Base-by-base conservation (phyloP, 2,329 filamentous ascomycete species). In the Penicillium sp. region DNA sequence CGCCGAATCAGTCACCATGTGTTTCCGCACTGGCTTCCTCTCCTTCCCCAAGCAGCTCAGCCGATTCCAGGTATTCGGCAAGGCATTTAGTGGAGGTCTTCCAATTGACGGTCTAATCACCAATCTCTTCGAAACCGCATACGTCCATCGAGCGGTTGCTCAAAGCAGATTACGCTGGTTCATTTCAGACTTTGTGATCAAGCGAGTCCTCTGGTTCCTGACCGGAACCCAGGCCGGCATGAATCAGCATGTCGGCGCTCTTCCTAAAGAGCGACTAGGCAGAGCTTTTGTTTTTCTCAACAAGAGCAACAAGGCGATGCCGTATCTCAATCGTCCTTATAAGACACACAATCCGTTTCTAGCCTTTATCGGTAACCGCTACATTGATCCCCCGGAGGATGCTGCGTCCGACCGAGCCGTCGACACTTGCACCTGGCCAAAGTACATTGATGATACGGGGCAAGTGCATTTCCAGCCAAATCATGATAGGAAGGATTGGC, bases 271-370 rank as follows among this genome's bases (percentile, higher is more conserved):
- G 13, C 44, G 50, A 44, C 29, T 52, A 10, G 53, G 53, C 6
- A 46, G 53, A 32, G 53, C 50, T 3, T 55, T 45, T 20, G 46
- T 55, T 13, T 55, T 55, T n/a, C 44, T 53, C 24, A 53, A 52
- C 44, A 55, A 55, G 42, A 53, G 50, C 39, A 55, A 44, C 42
- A 55, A 55, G 27, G 53, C 53, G 7, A 55, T 55, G 53, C 53
- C 53, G 6, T 53, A 55, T 29, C 50, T 55, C 31, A 55, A 52
- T 31, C 50, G 50, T 7, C 53, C 53, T 13, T 55, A 55, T 6
- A 45, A 52, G 42, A 47, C 32, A 15, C 46, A 50, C 13, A 55
- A 49, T 20, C 37, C 53, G 0, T 37, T 55, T n/a, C 39, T 55
- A 12, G 46, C 53, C 18, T 53, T 23, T 10, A 53, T 52, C 27